Evolutionary conservation across 2,329 filamentous ascomycete species (phyloP).

Genomic region (Anisogramma anomala): DNA sequence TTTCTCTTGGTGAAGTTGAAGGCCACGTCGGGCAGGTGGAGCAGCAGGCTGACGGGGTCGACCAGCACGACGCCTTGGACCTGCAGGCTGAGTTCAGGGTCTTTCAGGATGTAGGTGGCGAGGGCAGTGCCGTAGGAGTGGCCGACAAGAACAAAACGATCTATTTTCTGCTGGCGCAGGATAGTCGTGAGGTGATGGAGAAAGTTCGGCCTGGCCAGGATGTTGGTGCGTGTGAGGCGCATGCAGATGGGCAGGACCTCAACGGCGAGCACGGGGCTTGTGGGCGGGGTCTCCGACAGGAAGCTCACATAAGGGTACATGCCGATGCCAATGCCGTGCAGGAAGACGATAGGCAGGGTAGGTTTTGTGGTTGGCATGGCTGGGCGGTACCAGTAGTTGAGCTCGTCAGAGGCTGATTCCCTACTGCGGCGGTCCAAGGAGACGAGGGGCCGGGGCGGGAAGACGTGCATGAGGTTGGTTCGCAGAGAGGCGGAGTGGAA

Average conservation of each 20-base stretch:
- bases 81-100: slow-evolving; percentile 34
- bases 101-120: slow-evolving; percentile 48
- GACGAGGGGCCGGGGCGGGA: slow-evolving; percentile 46
- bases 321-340: slow-evolving; percentile 16
- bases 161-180: slow-evolving; percentile 44
- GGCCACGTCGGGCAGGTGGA: slow-evolving; percentile 58
- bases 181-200: slow-evolving; percentile 44
- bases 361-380: neutral
- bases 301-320: slow-evolving; percentile 14
- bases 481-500: slow-evolving; percentile 34
- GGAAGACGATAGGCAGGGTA: slow-evolving; percentile 14
- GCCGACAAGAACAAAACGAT: slow-evolving; percentile 46
- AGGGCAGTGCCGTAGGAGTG: slow-evolving; percentile 56
- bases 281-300: slow-evolving; percentile 10
- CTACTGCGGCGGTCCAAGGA: neutral
- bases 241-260: slow-evolving; percentile 16
- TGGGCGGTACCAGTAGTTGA: slow-evolving; percentile 14
- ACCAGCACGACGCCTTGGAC: slow-evolving; percentile 37
- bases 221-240: slow-evolving; percentile 22
- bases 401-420: slow-evolving; percentile 8
- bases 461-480: slow-evolving; percentile 25
- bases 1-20: slow-evolving; percentile 55
- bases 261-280: slow-evolving; percentile 13
- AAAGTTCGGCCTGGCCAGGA: slow-evolving; percentile 41
- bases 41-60: slow-evolving; percentile 54